These are phyloP conservation scores for Geotrichum histeridarum DNA, from an alignment of 1,139 yeast species.

Conservation along the genomic window DNA sequence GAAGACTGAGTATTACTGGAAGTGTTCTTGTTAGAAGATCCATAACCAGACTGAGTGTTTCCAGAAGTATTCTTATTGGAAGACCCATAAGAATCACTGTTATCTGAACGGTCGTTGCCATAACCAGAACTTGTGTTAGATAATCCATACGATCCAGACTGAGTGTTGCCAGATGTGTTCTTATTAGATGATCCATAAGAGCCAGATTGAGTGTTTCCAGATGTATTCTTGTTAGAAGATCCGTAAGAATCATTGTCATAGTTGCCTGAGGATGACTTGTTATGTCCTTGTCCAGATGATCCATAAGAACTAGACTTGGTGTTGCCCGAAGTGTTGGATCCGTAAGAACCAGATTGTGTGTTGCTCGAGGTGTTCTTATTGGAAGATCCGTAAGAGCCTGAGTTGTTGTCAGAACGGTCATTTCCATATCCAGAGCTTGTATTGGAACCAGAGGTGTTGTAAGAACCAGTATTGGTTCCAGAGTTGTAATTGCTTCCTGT, in stretches of 20 bases:
- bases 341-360: slow-evolving; percentile 12
- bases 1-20: background rate
- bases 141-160: slow-evolving; percentile 20
- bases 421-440: slow-evolving; percentile 22
- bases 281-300: slow-evolving; percentile 18
- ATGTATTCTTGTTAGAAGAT: slow-evolving; percentile 20
- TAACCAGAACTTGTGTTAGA: slow-evolving; percentile 14
- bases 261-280: slow-evolving; percentile 17
- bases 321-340: slow-evolving; percentile 12
- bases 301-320: slow-evolving; percentile 21
- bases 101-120: slow-evolving; percentile 9
- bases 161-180: slow-evolving; percentile 13
- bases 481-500: slow-evolving; percentile 20
- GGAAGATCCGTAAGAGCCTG: slow-evolving; percentile 28
- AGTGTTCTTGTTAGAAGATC: slow-evolving; percentile 8
- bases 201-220: slow-evolving; percentile 17
- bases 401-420: too few relatives aligned
- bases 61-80: slow-evolving; percentile 20
- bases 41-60: slow-evolving; percentile 5
- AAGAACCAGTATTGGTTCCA: slow-evolving; percentile 21
- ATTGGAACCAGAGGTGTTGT: slow-evolving; percentile 21
- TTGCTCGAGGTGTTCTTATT: slow-evolving; percentile 15
- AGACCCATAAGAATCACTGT: slow-evolving; percentile 31
- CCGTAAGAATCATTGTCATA: slow-evolving; percentile 28
- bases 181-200: slow-evolving; percentile 28